Evolutionary conservation across 1,139 yeast species (phyloP).

Genomic region (Yamadazyma triangularis): DNA sequence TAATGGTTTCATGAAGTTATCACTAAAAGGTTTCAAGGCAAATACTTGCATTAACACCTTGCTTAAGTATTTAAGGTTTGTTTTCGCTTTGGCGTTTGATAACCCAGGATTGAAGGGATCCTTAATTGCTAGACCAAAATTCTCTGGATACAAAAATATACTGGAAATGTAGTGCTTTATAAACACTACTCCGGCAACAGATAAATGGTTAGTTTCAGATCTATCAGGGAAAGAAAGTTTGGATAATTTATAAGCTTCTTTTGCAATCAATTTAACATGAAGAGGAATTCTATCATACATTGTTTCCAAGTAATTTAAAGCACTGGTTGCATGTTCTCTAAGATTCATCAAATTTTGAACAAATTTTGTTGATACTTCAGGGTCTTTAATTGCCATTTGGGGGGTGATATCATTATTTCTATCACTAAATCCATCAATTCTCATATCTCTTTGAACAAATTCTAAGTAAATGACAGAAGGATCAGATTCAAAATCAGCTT

Average conservation of each 20-base stretch:
- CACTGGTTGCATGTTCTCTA: conserved; percentile 64
- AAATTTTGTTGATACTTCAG: conserved; percentile 63
- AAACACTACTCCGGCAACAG: conserved; percentile 67
- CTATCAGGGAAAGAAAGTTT: conserved; percentile 48
- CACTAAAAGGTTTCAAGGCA: conserved; percentile 63
- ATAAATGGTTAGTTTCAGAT: conserved; percentile 49
- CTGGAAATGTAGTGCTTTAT: conserved; percentile 60
- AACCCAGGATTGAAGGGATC: conserved; percentile 29
- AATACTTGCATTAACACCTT: conserved; percentile 65
- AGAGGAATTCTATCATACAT: conserved; percentile 52
- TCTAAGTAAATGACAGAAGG: conserved; percentile 61
- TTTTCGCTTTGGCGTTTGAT: conserved; percentile 22
- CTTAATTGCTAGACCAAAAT: conserved; percentile 42
- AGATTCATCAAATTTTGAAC: conserved; percentile 70
- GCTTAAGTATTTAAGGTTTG: conserved; percentile 56
- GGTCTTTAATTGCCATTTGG: conserved; percentile 74
- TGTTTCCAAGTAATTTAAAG: conserved; percentile 40
- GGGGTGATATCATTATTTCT: conserved; percentile 36
- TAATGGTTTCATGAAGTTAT: conserved; percentile 73
- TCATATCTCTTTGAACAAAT: conserved; percentile 45
- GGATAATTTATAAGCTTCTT: conserved; percentile 29
- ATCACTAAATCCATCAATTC: conserved; percentile 36
- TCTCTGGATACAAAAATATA: conserved; percentile 67
- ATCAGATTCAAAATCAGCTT: conserved; percentile 71
- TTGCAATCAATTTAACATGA: conserved; percentile 45